Base-by-base conservation (phyloP, 306 rosid genomes). In the Pterocarpus macrocarpus region DNA sequence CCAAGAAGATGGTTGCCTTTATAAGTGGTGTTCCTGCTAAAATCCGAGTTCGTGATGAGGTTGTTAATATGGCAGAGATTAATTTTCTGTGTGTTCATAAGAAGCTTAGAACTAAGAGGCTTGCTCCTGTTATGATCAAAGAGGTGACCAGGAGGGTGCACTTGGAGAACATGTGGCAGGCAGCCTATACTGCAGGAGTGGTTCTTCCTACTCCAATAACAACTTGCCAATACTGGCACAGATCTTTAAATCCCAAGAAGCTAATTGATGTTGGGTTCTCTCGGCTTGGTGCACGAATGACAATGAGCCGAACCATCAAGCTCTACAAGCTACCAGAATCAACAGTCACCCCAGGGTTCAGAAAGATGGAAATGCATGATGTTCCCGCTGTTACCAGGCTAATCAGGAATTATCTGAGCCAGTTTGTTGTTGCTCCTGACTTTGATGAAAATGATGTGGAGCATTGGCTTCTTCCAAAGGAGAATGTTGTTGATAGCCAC, bases 81-180 rank as follows among this genome's bases (percentile, higher is more conserved):
- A 94, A 94, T 78, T 94, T 94, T 77, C 85, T 94, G 33, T 94
- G 98, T 32, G 97, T 94, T 69, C 98, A 94, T 69, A 94, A 94
- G 92, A 94, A 91, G 88, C 98, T 94, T 45, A 89, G 98, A 76
- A 92, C 97, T 0, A 95, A 95, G 90, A 91, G 99, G 85, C 97
- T 95, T 76, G 99, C 97, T 7, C 99, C 99, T 58, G 97, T 95
- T 55, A 95, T 95, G 99, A 95, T 95, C 85, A 95, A 95, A 89
- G 98, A 95, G 89, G 98, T 95, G 49, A 95, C 98, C 32, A 84
- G 98, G 85, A 90, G 98, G 89, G 98, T 95, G 80, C 97, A 92
- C 86, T 76, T 92, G 92, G 98, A 95, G 88, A 90, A 92, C 75
- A 92, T 92, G 57, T 92, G 95, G 95, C 98, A 95, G 84, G 98